Conservation (phyloP, 768 basidiomycete species). For the Mycena latifolia region DNA sequence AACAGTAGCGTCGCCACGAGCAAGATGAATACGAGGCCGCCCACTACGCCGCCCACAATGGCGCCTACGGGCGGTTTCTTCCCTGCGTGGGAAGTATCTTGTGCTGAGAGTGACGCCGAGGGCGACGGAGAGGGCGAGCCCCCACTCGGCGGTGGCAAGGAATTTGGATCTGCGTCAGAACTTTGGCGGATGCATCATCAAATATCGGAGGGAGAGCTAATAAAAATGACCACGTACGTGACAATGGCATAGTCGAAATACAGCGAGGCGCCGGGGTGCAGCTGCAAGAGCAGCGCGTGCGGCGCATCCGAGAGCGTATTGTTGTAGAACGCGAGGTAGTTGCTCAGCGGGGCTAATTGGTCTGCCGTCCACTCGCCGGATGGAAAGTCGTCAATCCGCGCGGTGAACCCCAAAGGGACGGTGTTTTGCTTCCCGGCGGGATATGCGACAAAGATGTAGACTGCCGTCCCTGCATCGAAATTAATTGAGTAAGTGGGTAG, state of each 20-base stretch:
- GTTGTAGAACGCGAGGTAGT: too few species aligned
- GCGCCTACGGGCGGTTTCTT: background rate
- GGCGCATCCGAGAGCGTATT: too few species aligned
- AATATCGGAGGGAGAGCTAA: too few species aligned
- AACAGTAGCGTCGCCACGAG: background rate
- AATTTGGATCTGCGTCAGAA: background rate
- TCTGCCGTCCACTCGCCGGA: too few species aligned
- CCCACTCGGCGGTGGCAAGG: background rate
- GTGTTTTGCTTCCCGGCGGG: background rate
- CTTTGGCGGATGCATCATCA: too few species aligned
- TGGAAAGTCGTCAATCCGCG: background rate
- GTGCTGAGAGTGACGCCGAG: background rate
- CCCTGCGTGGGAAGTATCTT: background rate
- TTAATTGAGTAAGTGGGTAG: too few species aligned
- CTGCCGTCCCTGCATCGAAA: too few species aligned
- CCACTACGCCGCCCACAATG: background rate
- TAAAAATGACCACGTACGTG: background rate
- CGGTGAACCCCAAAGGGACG: background rate
- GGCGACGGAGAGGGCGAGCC: background rate
- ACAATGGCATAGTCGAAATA: constrained; percentile 9
- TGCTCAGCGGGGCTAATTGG: too few species aligned
- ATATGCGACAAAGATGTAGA: constrained; percentile 17
- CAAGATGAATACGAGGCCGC: background rate
- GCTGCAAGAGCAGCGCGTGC: too few species aligned
- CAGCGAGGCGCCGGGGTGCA: background rate